These are phyloP conservation scores for Colletotrichum costaricense DNA, from an alignment of 2,329 filamentous ascomycete species.

Conservation along the genomic window DNA sequence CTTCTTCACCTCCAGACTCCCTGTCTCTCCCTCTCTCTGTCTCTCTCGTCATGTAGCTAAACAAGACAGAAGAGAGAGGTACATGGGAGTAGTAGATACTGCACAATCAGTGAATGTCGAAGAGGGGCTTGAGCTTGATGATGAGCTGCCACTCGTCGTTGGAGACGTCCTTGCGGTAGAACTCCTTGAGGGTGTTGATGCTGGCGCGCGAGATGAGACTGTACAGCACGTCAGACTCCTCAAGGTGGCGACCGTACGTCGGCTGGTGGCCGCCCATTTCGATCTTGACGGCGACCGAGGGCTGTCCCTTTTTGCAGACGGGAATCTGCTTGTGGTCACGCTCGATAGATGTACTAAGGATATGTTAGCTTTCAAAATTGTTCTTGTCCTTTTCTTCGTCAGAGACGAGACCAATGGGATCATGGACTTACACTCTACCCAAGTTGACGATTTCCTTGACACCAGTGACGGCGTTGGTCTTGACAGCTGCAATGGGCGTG, in stretches of 20 bases:
- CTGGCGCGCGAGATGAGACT: constrained; percentile 86
- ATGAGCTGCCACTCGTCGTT: constrained; percentile 97
- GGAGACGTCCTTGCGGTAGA: constrained; percentile 86
- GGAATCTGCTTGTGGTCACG: constrained; percentile 96
- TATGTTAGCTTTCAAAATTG: constrained; percentile 37
- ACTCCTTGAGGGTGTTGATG: constrained; percentile 97
- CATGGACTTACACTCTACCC: constrained; percentile 88
- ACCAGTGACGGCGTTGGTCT: constrained; percentile 81
- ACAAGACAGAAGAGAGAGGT: not conserved
- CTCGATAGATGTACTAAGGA: constrained; percentile 88
- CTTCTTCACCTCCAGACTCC: not conserved
- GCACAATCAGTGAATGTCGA: constrained; percentile 78
- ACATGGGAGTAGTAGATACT: not conserved
- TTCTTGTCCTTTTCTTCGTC: not conserved
- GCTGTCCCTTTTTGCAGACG: constrained; percentile 94
- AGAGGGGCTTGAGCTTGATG: constrained; percentile 93
- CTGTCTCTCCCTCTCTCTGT: not conserved
- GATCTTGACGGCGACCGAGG: constrained; percentile 98
- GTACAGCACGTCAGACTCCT: constrained; percentile 91
- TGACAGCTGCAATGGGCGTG: constrained; percentile 90
- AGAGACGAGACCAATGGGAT: not conserved
- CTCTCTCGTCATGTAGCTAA: not conserved
- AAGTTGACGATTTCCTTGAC: constrained; percentile 86
- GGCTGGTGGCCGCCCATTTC: constrained; percentile 94
- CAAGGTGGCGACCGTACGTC: constrained; percentile 92